Base-by-base conservation (phyloP, 2,329 filamentous ascomycete genomes). In the Penicillium sp. region DNA sequence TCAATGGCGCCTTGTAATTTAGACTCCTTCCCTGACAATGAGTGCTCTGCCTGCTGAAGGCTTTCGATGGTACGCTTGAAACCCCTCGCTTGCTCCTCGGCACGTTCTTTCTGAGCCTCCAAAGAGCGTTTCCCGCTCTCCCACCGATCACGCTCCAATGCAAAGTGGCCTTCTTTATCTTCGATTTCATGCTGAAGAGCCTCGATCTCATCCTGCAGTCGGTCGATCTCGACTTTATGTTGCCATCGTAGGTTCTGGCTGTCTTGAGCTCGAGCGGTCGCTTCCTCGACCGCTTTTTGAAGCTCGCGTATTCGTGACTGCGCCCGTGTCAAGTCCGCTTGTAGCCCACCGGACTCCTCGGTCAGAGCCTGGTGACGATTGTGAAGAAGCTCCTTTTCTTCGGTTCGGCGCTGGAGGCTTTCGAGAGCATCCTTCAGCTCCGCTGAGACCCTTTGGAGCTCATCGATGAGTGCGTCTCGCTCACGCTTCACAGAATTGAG, bases 61-160 rank as follows among this genome's bases (percentile, higher is more conserved):
- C 78, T 81, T 53, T 87, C 82, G 49, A 90, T 83, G 0, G 84
- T 86, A 46, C 80, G 78, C 65, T 89, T 84, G 32, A 88, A 77
- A 7, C 83, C 81, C 9, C 73, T 70, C 3, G 82, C 83, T 57
- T 82, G 82, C 58, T 88, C 82, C 60, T 88, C 83, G 0, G 83
- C 82, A 47, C 79, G 78, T 42, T 82, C 76, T 46, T 80, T 81
- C 57, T 88, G 82, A 1, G 82, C 75, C 58, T 86, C 79, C 1
- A 90, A 70, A 36, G 77, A 78, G 32, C 81, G 79, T 59, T 77
- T 83, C 60, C 84, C 80, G 6, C 77, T 79, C 45, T 86, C 82
- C 85, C 85, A 89, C 58, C 83, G 82, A 53, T 88, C 85, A 64
- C 79, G 81, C 59, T 88, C 83, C 48, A 84, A 80, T 49, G 84